Base-by-base conservation (phyloP, 352 stramenopile species). In the Pythium brassicae region DNA sequence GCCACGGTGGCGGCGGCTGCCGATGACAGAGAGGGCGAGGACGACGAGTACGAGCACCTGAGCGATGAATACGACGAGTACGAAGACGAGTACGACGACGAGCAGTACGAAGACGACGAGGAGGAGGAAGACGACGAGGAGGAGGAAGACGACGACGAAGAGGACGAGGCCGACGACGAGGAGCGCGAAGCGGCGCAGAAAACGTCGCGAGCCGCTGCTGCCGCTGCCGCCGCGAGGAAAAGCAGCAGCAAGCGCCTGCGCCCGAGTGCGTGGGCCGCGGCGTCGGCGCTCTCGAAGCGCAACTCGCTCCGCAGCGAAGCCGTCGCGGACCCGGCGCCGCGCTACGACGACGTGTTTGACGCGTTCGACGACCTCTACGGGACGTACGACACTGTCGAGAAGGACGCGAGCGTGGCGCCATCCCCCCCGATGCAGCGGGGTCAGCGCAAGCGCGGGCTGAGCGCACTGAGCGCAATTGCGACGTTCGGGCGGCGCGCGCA, bases 361-460 rank as follows among this genome's bases (percentile, higher is more conserved):
- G 59, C 76, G 2, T 86, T 88, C 32, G 65, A 77, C 17, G 75
- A 88, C 45, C 59, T 88, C 37, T 86, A 88, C 56, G 25, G 69
- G 8, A 62, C 65, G 6, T 55, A 49, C n/a, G 48, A 66, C 22
- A 45, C 58, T 4, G 20, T 19, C 14, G 17, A 47, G 15, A 29
- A 54, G 4, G 44, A 51, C 29, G 1, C 22, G 45, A 17, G 9
- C 14, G 0, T 40, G 35, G n/a, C n/a, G n/a, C n/a, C n/a, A n/a
- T n/a, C n/a, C n/a, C 12, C 27, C n/a, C 57, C 57, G 44, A 45
- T 62, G 50, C 43, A 57, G 25, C 48, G 66, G 4, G 17, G n/a
- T 29, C 42, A 54, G 15, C 54, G 32, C 15, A 68, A 50, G 54
- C 51, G 29, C 9, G 51, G 14, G 11, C 62, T 46, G 22, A 74